Percentiles rank a stretch among this genome's conserved stretches.
These are phyloP conservation scores for Citrus sinensis DNA, from an alignment of 345 rosid genomes.

Conservation along the genomic window DNA sequence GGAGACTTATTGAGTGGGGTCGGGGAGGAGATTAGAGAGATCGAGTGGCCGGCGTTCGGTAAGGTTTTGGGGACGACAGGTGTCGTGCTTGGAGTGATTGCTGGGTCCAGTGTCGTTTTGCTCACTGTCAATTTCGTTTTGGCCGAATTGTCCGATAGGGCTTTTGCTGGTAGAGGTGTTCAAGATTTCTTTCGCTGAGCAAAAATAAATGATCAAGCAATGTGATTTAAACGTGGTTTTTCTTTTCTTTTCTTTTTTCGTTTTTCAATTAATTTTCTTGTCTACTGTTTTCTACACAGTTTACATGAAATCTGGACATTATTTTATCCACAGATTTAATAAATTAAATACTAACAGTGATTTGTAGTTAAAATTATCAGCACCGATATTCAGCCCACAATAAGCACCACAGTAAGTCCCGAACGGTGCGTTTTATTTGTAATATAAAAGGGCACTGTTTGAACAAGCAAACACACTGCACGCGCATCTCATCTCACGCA, in stretches of 20 bases:
- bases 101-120: conserved; percentile 87
- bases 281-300: not conserved
- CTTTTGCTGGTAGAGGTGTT: conserved; percentile 75
- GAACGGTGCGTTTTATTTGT: too few relatives aligned
- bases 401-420: too few relatives aligned
- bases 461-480: too few relatives aligned
- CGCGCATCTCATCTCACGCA: too few relatives aligned
- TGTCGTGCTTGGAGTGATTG: conserved; percentile 84
- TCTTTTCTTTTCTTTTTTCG: too few relatives aligned
- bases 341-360: not conserved
- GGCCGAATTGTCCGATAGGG: conserved; percentile 84
- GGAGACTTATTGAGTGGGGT: conserved; percentile 63
- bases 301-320: not conserved
- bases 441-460: too few relatives aligned
- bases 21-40: conserved; percentile 76
- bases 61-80: conserved; percentile 84
- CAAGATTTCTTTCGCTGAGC: conserved; percentile 73
- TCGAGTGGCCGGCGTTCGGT: conserved; percentile 92
- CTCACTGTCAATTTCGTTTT: conserved; percentile 85
- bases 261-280: too few relatives aligned
- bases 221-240: too few relatives aligned
- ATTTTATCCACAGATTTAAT: not conserved
- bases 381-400: too few relatives aligned
- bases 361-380: not conserved
- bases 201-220: not conserved